Conservation (phyloP, 129 eudicot species). For the Logfia minima region DNA sequence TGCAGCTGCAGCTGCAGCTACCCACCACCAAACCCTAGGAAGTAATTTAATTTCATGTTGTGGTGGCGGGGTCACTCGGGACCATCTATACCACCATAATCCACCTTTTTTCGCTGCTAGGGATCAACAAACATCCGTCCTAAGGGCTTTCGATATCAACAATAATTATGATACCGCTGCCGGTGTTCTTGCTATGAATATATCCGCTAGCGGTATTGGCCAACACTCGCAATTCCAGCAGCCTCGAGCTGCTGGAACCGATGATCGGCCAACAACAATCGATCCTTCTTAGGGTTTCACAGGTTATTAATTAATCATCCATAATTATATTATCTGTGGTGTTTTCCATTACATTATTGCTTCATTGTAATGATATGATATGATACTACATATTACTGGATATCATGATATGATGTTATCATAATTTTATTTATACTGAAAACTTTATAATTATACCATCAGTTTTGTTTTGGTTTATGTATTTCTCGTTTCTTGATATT, state of each 20-base stretch:
- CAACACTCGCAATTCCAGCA: slow-evolving; percentile 62
- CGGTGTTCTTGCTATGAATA: slow-evolving; percentile 65
- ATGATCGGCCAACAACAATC: slow-evolving; percentile 53
- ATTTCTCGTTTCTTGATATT: slow-evolving; percentile 6
- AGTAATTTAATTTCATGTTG: slow-evolving; percentile 36
- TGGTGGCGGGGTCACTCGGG: slow-evolving; percentile 45
- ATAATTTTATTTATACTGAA: slow-evolving; percentile 29
- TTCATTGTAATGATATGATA: slow-evolving; percentile 33
- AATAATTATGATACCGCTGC: slow-evolving; percentile 44
- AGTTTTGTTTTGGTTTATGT: slow-evolving; percentile 11
- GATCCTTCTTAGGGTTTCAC: slow-evolving; percentile 57
- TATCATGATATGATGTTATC: slow-evolving; percentile 10
- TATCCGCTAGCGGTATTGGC: slow-evolving; percentile 45
- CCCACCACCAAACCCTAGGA: slow-evolving; percentile 50
- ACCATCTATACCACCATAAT: slow-evolving; percentile 48
- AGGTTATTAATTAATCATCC: slow-evolving; percentile 26
- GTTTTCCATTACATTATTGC: slow-evolving; percentile 23
- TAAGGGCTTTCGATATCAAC: slow-evolving; percentile 49
- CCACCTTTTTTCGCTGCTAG: slow-evolving; percentile 52
- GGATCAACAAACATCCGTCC: slow-evolving; percentile 42
- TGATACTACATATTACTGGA: slow-evolving; percentile 22
- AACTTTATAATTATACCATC: slow-evolving; percentile 30
- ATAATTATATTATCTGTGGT: slow-evolving; percentile 24
- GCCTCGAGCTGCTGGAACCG: slow-evolving; percentile 45
- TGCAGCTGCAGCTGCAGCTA: slow-evolving; percentile 42